Conservation (phyloP, 129 eudicot genomes). For the Heracleum sosnowskyi region DNA sequence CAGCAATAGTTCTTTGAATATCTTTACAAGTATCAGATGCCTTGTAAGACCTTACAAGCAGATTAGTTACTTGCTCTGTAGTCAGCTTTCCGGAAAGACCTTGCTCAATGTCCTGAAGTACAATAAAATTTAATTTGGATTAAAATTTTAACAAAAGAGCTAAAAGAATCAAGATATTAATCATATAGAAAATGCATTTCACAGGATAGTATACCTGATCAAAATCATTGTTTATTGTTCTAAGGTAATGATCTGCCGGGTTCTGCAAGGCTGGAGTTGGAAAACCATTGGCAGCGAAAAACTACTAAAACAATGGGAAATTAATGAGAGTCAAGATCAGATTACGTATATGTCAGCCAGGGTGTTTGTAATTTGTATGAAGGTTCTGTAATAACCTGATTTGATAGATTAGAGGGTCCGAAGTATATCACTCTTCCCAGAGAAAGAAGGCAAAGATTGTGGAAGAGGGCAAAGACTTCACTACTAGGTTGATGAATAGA, state of each 20-base stretch:
- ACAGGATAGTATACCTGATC: conserved; percentile 31
- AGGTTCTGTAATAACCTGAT: conserved; percentile 36
- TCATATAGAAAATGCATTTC: background rate
- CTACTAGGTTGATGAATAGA: conserved; percentile 46
- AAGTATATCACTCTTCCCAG: conserved; percentile 26
- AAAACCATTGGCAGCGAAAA: conserved; percentile 53
- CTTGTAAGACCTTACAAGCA: conserved; percentile 40
- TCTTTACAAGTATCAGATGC: conserved; percentile 34
- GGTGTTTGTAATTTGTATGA: background rate
- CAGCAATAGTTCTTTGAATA: conserved; percentile 27
- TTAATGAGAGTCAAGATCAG: background rate
- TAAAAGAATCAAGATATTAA: background rate
- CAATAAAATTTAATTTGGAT: background rate
- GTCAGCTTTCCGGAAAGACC: conserved; percentile 24
- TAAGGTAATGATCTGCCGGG: conserved; percentile 65
- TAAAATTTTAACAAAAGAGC: background rate
- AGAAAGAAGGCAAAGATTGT: conserved; percentile 32
- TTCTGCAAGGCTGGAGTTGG: conserved; percentile 43
- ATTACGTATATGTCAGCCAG: background rate
- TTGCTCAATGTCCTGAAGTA: conserved; percentile 40
- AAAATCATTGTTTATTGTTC: conserved; percentile 59
- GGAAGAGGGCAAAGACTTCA: conserved; percentile 33
- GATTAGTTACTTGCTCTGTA: conserved; percentile 35
- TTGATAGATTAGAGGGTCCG: conserved; percentile 46
- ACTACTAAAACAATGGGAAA: conserved; percentile 22